A percentile compares a stretch with the other conserved stretches of the same genome.
Evolutionary conservation across 495 filamentous ascomycete species (phyloP).

Genomic region (Neurospora tetrasperma): DNA sequence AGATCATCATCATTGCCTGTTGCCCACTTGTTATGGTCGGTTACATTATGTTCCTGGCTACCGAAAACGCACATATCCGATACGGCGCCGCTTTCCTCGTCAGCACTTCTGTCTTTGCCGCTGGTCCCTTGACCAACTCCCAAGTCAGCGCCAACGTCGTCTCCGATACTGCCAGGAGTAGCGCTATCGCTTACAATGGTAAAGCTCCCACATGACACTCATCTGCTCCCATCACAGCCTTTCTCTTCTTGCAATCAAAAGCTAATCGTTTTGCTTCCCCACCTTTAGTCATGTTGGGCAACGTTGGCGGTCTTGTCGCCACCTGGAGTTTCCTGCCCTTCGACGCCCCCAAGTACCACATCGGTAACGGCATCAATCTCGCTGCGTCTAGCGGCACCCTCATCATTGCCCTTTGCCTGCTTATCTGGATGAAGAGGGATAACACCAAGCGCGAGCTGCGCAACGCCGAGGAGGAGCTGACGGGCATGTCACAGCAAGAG

Average conservation of each 20-base stretch:
- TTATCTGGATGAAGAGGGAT: conserved; percentile 53
- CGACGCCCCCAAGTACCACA: conserved; percentile 58
- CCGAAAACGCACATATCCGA: conserved; percentile 37
- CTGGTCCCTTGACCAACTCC: conserved; percentile 55
- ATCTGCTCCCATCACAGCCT: too few species aligned
- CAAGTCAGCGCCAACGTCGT: conserved; percentile 61
- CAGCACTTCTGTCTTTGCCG: conserved; percentile 56
- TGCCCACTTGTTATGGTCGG: conserved; percentile 52
- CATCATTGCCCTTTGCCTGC: conserved; percentile 33
- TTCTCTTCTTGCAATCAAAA: background rate
- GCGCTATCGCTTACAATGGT: conserved; percentile 49
- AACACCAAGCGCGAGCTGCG: conserved; percentile 47
- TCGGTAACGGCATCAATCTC: conserved; percentile 67
- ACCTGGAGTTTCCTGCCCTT: conserved; percentile 60
- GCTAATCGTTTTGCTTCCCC: background rate
- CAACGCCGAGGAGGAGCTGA: conserved; percentile 45
- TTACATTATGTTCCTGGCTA: conserved; percentile 64
- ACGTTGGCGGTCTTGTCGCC: conserved; percentile 58
- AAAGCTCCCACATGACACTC: background rate
- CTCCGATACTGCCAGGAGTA: conserved; percentile 55
- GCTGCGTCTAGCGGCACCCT: conserved; percentile 46
- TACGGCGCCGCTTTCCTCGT: conserved; percentile 68
- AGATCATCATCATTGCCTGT: conserved; percentile 53
- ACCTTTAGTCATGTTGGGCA: conserved; percentile 56
- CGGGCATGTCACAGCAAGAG: conserved; percentile 42